A percentile compares a stretch with the other conserved stretches of the same genome.
These are phyloP conservation scores for Phaeosphaeriaceae sp. DNA, from an alignment of 2,329 filamentous ascomycete species.

Conservation along the genomic window DNA sequence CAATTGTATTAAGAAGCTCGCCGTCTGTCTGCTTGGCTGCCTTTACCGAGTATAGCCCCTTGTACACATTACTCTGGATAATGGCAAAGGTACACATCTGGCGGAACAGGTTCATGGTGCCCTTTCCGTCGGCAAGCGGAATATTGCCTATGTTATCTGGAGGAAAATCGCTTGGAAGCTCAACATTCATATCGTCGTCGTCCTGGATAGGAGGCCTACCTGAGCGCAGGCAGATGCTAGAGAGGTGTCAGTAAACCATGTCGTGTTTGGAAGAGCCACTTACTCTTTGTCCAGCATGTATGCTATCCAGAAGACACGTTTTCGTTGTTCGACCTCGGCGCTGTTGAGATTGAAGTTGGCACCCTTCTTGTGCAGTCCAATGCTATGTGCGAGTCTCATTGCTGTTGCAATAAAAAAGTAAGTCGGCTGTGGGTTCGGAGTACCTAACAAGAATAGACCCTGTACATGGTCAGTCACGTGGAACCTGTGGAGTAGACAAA, in stretches of 20 bases:
- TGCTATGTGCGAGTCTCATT: constrained; percentile 88
- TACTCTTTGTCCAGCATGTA: constrained; percentile 76
- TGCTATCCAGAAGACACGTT: constrained; percentile 78
- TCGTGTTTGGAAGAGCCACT: constrained; percentile 22
- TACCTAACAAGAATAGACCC: constrained; percentile 92
- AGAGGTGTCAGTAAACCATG: constrained; percentile 20
- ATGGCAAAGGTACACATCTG: constrained; percentile 89
- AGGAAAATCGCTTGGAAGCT: constrained; percentile 89
- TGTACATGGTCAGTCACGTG: constrained; percentile 35
- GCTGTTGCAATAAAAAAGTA: constrained; percentile 91
- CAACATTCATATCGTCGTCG: constrained; percentile 91
- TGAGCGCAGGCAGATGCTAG: constrained; percentile 71
- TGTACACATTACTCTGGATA: constrained; percentile 95
- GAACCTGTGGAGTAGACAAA: background rate
- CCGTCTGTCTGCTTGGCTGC: constrained; percentile 91
- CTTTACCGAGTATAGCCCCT: constrained; percentile 87
- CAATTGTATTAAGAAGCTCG: constrained; percentile 92
- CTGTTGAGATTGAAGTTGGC: constrained; percentile 92
- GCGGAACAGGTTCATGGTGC: constrained; percentile 93
- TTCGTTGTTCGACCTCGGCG: constrained; percentile 90
- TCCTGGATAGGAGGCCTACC: constrained; percentile 75
- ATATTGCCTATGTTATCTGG: constrained; percentile 94
- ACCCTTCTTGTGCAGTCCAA: constrained; percentile 92
- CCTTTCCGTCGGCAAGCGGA: constrained; percentile 83
- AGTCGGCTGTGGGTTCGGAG: constrained; percentile 92